Evolutionary conservation across 2,329 filamentous ascomycete species (phyloP).

Genomic region (Lachnum nothofagi): DNA sequence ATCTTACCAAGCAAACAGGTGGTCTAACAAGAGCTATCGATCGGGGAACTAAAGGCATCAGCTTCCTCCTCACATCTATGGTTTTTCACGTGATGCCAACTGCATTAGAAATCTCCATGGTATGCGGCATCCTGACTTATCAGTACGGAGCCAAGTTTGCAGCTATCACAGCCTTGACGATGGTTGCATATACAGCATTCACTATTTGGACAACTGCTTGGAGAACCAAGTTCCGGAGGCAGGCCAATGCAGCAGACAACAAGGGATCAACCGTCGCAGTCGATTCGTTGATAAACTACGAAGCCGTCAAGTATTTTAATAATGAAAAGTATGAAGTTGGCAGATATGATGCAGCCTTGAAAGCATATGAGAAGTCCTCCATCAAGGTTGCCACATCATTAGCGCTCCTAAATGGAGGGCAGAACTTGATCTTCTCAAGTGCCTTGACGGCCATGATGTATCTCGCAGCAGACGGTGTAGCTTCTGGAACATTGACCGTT

Average conservation of each 20-base stretch:
- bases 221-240: slow-evolving; percentile 92
- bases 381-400: slow-evolving; percentile 96
- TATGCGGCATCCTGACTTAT: slow-evolving; percentile 93
- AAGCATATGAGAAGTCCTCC: slow-evolving; percentile 83
- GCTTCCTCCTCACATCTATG: slow-evolving; percentile 95
- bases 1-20: slow-evolving; percentile 89
- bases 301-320: slow-evolving; percentile 99
- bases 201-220: slow-evolving; percentile 95
- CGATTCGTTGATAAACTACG: slow-evolving; percentile 96
- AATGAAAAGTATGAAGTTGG: slow-evolving; percentile 93
- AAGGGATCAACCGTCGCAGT: slow-evolving; percentile 91
- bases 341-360: slow-evolving; percentile 81
- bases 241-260: slow-evolving; percentile 95
- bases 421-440: slow-evolving; percentile 94
- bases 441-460: slow-evolving; percentile 98
- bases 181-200: slow-evolving; percentile 93
- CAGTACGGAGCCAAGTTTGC: slow-evolving; percentile 92
- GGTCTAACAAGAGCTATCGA: slow-evolving; percentile 92
- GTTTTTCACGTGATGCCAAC: slow-evolving; percentile 96
- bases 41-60: slow-evolving; percentile 95
- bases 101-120: slow-evolving; percentile 86
- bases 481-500: slow-evolving; percentile 73
- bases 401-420: slow-evolving; percentile 86
- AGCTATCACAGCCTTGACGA: slow-evolving; percentile 81
- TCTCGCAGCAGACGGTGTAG: slow-evolving; percentile 84